Evolutionary conservation across 176 grass and related monocot genomes (phyloP), one percentile per base, ranked within the genome.

Genomic region (Neostapfia colusana): DNA sequence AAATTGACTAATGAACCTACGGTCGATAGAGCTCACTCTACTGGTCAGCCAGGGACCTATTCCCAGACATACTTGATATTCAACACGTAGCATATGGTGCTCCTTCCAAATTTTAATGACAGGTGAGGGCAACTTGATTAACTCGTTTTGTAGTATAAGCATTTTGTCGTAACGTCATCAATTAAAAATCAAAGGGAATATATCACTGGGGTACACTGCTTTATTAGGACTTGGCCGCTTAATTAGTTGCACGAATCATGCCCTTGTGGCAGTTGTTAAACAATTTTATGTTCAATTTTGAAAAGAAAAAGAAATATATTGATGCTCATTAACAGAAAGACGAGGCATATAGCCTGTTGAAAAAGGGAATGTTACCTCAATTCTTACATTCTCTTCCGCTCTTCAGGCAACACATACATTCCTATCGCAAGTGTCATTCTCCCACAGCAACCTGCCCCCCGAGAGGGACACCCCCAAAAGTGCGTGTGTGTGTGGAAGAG

Each of bases 371-470:
- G 80, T 83, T 67, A 82, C 72, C 85, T 82, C 77, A 78, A 17
- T 51, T 65, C 54, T 76, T 69, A 65, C 73, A 74, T 75, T 67
- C 63, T 63, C 70, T 67, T 74, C 84, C 67, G 65, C 53, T 23
- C 31, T 67, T 39, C 1, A 58, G 23, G 25, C 74, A 86, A 50
- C 74, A 50, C 74, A 88, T 79, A 60, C 71, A 77, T 73, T 75
- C 76, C 64, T 59, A 65, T 92, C 80, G 66, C 83, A 89, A 83
- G 80, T 77, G 76, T 80, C 83, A 86, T 89, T 73, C 79, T 77
- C 75, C 58, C 73, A 83, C 69, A 76, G 80, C 65, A 82, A 73
- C 79, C 72, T 89, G 54, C 70, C 82, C 71, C 86, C 75, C n/a
- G n/a, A n/a, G 62, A 79, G 31, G 42, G 44, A 78, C 74, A 85